Conservation (phyloP, 2,329 filamentous ascomycete genomes). For the Aspergillus japonicus region DNA sequence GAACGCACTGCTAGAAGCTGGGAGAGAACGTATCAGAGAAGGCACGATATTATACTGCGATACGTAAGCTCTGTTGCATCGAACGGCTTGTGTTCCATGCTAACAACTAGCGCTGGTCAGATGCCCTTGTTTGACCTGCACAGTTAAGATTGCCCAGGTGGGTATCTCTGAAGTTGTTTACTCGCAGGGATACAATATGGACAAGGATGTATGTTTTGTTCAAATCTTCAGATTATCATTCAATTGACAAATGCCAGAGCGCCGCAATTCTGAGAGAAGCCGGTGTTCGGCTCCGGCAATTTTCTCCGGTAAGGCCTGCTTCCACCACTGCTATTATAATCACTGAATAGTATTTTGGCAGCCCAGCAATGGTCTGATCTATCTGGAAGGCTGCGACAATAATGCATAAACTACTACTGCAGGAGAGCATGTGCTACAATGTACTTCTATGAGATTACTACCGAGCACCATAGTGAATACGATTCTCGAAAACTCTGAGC, state of each 20-base stretch:
- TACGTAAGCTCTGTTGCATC: slow-evolving; percentile 51
- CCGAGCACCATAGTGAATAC: no score
- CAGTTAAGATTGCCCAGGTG: slow-evolving; percentile 97
- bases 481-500: no score
- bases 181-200: slow-evolving; percentile 91
- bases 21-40: slow-evolving; percentile 81
- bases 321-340: not conserved
- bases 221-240: not conserved
- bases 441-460: not conserved
- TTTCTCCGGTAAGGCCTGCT: slow-evolving; percentile 63
- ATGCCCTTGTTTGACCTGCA: slow-evolving; percentile 94
- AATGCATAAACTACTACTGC: not conserved
- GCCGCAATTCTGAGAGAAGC: slow-evolving; percentile 79
- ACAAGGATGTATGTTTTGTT: slow-evolving; percentile 57
- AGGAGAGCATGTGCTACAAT: not conserved
- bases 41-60: slow-evolving; percentile 87
- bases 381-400: slow-evolving; percentile 51
- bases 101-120: slow-evolving; percentile 29
- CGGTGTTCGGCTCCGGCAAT: slow-evolving; percentile 82
- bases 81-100: not conserved
- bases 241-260: slow-evolving; percentile 48
- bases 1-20: slow-evolving; percentile 92
- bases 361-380: slow-evolving; percentile 65
- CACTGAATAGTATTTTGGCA: slow-evolving; percentile 3
- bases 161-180: slow-evolving; percentile 96